Percentiles rank a stretch among this genome's conserved stretches.
Conservation (phyloP, 192 early-diverging fungal species). For the Phycomyces nitens region DNA sequence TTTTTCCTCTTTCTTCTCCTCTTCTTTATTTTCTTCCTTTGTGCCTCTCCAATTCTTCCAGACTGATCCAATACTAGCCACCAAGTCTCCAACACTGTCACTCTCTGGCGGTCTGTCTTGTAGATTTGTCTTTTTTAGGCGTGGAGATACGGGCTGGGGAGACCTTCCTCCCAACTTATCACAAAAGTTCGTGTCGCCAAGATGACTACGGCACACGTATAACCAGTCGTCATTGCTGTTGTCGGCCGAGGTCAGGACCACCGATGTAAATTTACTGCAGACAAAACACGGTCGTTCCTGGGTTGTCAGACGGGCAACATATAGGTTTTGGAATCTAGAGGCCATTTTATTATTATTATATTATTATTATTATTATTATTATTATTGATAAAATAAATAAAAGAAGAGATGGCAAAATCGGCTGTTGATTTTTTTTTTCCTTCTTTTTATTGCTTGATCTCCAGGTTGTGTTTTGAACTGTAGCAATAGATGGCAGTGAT, state of each 20-base stretch:
- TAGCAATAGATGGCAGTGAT: too few relatives aligned
- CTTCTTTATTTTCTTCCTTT: constrained; percentile 25
- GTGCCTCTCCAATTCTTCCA: constrained; percentile 29
- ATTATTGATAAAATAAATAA: too few relatives aligned
- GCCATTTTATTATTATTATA: too few relatives aligned
- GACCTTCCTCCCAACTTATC: constrained; percentile 37
- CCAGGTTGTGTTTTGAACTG: too few relatives aligned
- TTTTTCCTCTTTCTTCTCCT: constrained; percentile 16
- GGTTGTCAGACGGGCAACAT: constrained; percentile 29
- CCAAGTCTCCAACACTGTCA: constrained; percentile 31
- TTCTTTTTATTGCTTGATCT: too few relatives aligned
- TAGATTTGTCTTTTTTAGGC: constrained; percentile 33
- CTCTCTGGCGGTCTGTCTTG: constrained; percentile 22
- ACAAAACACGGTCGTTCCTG: constrained; percentile 47
- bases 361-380: too few relatives aligned
- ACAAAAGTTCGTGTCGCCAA: constrained; percentile 44
- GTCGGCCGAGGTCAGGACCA: constrained; percentile 46
- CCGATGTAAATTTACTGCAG: constrained; percentile 47
- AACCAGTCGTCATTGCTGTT: constrained; percentile 51
- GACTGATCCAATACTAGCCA: constrained; percentile 30
- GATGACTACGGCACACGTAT: constrained; percentile 43
- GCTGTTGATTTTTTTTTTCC: too few relatives aligned
- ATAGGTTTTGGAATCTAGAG: constrained; percentile 30
- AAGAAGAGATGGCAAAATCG: not conserved
- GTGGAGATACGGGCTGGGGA: constrained; percentile 20